Evolutionary conservation across 1,284 basidiomycete species (phyloP), one percentile per base, ranked within the genome.

Genomic region (Xerocomus amazonicus): DNA sequence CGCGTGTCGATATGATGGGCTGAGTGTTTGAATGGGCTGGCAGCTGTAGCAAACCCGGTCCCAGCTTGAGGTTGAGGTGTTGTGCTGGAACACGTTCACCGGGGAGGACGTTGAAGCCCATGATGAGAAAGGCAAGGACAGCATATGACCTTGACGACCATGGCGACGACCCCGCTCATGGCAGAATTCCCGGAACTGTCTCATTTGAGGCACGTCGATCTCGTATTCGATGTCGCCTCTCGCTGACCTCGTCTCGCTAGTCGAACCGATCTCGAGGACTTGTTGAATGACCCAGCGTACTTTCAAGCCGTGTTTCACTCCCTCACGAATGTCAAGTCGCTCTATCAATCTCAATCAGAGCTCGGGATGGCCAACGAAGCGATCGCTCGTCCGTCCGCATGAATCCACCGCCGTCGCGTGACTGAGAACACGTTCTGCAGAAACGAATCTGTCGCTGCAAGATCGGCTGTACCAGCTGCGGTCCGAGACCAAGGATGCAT

Each of bases 261-360:
- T 56, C 81, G 87, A 50, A 84, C 90, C 56, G 90, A 93, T 59
- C 76, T 97, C n/a, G 89, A 95, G 67, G 90, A 93, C 64, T 72
- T 96, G 16, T 72, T 96, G 19, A 75, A 78, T 16, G 90, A 95
- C 60, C 86, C 85, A 2, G 73, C 76, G 16, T 93, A 93, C 65
- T 93, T 94, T 56, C 88, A 95, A 66, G 89, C 92, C 6, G 76
- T 90, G 53, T 87, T 96, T 58, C 85, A 92, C 66, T 83, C 88
- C 2, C 70, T 95, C 9, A 74, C 82, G 2, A 76, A 78, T 39
- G 90, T 94, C 36, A 83, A 85, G 61, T 75, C 79, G 12, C 71
- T 92, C 51, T 85, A 92, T 52, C 77, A 81, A 55, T 80, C 83
- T 2, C 87, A 93, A 56, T 74, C 84, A 17, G 85, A 89, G 53